These are phyloP conservation scores for Crithidia brevicula DNA, from an alignment of 208 protist genomes.

Conservation along the genomic window DNA sequence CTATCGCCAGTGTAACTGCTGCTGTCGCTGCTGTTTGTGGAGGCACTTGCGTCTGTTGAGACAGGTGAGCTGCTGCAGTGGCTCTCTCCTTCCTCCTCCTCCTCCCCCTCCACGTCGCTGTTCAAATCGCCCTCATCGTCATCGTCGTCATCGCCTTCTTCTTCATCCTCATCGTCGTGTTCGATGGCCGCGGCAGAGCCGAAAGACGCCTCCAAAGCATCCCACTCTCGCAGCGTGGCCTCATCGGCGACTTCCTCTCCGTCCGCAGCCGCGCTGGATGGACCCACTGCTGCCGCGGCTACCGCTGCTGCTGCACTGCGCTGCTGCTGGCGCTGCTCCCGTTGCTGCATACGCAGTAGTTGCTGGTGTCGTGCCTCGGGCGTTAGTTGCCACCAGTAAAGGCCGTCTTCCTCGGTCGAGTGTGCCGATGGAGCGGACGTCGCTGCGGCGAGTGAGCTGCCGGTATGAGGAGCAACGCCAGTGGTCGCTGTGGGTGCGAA, in stretches of 20 bases:
- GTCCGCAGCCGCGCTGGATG: slow-evolving; percentile 1
- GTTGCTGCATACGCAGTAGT: slow-evolving; percentile 41
- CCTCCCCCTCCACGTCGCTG: neutral
- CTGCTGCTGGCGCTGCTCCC: slow-evolving; percentile 27
- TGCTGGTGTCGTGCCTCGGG: slow-evolving; percentile 54
- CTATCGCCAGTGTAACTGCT: neutral
- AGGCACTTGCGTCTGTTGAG: no score
- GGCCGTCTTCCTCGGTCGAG: slow-evolving; percentile 16
- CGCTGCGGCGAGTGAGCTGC: neutral
- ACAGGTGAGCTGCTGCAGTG: no score
- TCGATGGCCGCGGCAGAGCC: slow-evolving; percentile 2
- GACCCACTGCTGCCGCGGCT: neutral
- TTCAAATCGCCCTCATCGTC: neutral
- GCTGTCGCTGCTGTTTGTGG: neutral
- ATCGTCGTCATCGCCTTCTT: neutral
- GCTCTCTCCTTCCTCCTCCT: neutral
- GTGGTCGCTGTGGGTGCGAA: neutral
- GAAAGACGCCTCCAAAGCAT: slow-evolving; percentile 33
- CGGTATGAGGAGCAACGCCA: neutral
- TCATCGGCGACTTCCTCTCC: slow-evolving; percentile 32
- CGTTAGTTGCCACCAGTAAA: slow-evolving; percentile 77
- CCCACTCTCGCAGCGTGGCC: slow-evolving; percentile 34
- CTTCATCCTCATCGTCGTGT: neutral
- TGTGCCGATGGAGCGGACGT: neutral
- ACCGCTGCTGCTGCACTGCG: neutral